Percentiles rank a stretch among this genome's conserved stretches.
These are phyloP conservation scores for Rhypophila decipiens DNA, from an alignment of 495 filamentous ascomycete genomes.

Conservation along the genomic window DNA sequence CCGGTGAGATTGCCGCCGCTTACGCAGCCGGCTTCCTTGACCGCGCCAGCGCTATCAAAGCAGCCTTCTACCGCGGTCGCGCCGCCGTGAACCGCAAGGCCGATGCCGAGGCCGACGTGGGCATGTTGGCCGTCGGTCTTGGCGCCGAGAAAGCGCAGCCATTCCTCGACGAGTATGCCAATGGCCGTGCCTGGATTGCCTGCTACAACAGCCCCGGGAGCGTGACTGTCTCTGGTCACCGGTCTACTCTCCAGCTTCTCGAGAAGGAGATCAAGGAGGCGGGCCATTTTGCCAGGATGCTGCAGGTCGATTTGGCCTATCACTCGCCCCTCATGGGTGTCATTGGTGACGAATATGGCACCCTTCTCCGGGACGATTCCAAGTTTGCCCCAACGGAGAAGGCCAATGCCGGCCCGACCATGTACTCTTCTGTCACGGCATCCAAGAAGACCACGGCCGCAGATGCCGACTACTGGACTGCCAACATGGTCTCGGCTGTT, in stretches of 20 bases:
- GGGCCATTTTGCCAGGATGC: slow-evolving; percentile 24
- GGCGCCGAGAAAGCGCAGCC: slow-evolving; percentile 18
- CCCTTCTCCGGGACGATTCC: neutral
- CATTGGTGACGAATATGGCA: slow-evolving; percentile 21
- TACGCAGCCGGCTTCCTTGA: slow-evolving; percentile 26
- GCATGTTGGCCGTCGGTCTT: slow-evolving; percentile 52
- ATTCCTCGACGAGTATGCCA: slow-evolving; percentile 12
- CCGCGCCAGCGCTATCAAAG: slow-evolving; percentile 16
- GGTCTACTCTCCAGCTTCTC: slow-evolving; percentile 23
- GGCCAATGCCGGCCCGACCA: slow-evolving; percentile 2
- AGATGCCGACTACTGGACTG: slow-evolving; percentile 22
- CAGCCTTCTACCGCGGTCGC: slow-evolving; percentile 11
- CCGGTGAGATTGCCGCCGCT: slow-evolving; percentile 24
- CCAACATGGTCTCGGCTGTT: slow-evolving; percentile 28
- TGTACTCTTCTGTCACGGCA: slow-evolving; percentile 34
- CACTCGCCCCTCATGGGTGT: slow-evolving; percentile 26
- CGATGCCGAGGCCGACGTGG: slow-evolving; percentile 31
- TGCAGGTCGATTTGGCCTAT: slow-evolving; percentile 35
- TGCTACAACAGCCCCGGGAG: slow-evolving; percentile 41
- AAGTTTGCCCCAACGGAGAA: neutral
- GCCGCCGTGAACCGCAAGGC: slow-evolving; percentile 17
- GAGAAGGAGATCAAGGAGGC: slow-evolving; percentile 27
- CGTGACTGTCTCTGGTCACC: slow-evolving; percentile 41
- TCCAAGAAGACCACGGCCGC: slow-evolving; percentile 4
- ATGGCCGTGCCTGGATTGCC: slow-evolving; percentile 32